Percentiles rank a stretch among this genome's conserved stretches.
Conservation (phyloP, 352 stramenopile species). For the Phytophthora litchii region DNA sequence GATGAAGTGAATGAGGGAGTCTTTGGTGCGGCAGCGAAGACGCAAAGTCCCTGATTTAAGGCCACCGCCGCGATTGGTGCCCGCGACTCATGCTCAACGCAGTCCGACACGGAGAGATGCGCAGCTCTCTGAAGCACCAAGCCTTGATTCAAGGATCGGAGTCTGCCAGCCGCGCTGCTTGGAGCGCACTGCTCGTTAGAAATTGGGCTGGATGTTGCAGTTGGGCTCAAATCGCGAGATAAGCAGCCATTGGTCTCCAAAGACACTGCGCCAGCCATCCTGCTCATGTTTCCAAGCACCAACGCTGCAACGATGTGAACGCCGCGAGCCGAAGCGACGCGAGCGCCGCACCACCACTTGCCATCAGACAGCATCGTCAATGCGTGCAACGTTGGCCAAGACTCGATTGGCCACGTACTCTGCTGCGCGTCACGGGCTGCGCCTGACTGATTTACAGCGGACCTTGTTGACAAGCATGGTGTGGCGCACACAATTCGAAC, state of each 20-base stretch:
- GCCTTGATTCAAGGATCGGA: constrained; percentile 23
- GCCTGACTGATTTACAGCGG: constrained; percentile 4
- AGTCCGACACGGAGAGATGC: neutral
- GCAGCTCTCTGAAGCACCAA: constrained; percentile 8
- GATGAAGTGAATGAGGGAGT: constrained; percentile 11
- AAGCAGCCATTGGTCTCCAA: constrained; percentile 29
- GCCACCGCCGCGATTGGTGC: constrained; percentile 3
- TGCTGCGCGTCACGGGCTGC: neutral
- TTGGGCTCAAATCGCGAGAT: constrained; percentile 33
- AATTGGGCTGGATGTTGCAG: constrained; percentile 25
- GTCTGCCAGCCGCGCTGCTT: constrained; percentile 19
- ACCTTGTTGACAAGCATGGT: constrained; percentile 19
- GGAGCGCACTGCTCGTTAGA: constrained; percentile 13
- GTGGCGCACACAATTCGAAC: constrained; percentile 26
- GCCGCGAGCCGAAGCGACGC: neutral
- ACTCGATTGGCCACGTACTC: neutral
- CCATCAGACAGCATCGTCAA: constrained; percentile 16
- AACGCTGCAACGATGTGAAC: neutral
- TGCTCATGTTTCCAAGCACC: constrained; percentile 25
- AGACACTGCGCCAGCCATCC: constrained; percentile 20
- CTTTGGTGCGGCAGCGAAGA: neutral
- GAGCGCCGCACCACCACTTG: neutral
- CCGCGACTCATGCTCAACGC: constrained; percentile 1
- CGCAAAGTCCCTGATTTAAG: constrained; percentile 25
- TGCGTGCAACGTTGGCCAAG: constrained; percentile 9